Conservation (phyloP, 768 basidiomycete species). For the Lactarius evosmus region DNA sequence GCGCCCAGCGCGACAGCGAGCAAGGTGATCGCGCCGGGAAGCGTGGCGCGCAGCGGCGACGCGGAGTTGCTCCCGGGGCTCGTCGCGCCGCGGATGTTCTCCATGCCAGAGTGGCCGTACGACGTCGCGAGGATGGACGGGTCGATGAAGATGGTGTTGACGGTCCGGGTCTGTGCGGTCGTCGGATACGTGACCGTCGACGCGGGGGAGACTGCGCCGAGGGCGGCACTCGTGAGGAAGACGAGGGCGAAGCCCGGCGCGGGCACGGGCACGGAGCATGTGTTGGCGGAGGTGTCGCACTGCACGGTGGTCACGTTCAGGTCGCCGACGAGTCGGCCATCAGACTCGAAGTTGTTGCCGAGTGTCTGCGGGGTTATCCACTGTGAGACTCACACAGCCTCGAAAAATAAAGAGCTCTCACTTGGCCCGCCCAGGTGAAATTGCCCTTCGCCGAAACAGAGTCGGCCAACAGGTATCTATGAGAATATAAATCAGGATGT, state of each 20-base stretch:
- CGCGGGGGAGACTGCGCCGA: constrained; percentile 36
- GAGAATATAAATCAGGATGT: not conserved
- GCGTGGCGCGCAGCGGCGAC: not conserved
- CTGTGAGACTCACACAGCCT: not conserved
- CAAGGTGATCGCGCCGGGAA: not conserved
- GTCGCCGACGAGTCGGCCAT: constrained; percentile 63
- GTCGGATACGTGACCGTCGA: constrained; percentile 48
- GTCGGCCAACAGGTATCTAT: constrained; percentile 55
- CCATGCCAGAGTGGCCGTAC: constrained; percentile 49
- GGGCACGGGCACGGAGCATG: constrained; percentile 58
- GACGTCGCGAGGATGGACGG: constrained; percentile 54
- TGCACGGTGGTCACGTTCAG: constrained; percentile 54
- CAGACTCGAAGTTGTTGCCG: constrained; percentile 56
- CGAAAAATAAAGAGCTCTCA: constrained; percentile 30
- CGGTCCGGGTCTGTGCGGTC: constrained; percentile 50
- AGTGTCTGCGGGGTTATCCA: constrained; percentile 45
- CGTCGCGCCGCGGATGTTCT: constrained; percentile 39
- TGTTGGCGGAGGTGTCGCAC: constrained; percentile 53
- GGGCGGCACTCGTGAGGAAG: constrained; percentile 51
- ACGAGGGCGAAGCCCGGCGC: constrained; percentile 77
- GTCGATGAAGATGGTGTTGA: constrained; percentile 55
- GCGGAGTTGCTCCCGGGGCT: constrained; percentile 3
- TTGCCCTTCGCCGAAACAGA: constrained; percentile 59
- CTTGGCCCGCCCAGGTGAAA: constrained; percentile 79
- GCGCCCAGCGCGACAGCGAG: constrained; percentile 11